A percentile compares a stretch with the other conserved stretches of the same genome.
Evolutionary conservation across 345 rosid species (phyloP).

Genomic region (Eutrema japonicum): DNA sequence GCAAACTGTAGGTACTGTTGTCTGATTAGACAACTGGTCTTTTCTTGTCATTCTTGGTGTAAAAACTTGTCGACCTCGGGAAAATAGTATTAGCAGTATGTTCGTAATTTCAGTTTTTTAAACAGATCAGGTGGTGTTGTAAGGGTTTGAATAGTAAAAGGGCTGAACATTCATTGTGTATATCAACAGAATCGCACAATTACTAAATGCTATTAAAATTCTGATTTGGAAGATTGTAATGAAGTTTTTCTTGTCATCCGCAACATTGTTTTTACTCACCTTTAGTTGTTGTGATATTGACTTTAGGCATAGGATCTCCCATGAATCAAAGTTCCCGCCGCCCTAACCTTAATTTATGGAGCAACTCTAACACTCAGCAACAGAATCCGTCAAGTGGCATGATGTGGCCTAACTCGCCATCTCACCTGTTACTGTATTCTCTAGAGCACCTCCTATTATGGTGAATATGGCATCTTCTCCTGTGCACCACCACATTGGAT

Average conservation of each 20-base stretch:
- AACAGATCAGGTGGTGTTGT: constrained; percentile 19
- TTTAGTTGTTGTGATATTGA: constrained; percentile 34
- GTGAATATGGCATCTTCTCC: constrained; percentile 62
- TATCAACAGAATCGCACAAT: constrained; percentile 9
- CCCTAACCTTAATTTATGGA: constrained; percentile 68
- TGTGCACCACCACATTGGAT: constrained; percentile 81
- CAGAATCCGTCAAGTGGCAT: constrained; percentile 62
- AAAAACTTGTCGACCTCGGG: constrained; percentile 13
- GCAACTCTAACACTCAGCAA: constrained; percentile 63
- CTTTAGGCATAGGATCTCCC: constrained; percentile 51
- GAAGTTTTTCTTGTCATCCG: background rate
- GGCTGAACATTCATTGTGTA: background rate
- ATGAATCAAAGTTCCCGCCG: constrained; percentile 71
- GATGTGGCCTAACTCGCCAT: constrained; percentile 86
- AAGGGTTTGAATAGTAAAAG: constrained; percentile 13
- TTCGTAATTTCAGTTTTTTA: background rate
- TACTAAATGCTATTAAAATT: constrained; percentile 7
- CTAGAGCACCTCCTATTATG: constrained; percentile 68
- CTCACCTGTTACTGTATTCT: constrained; percentile 71
- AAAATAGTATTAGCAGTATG: constrained; percentile 2
- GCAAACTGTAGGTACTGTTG: constrained; percentile 1
- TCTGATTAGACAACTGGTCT: constrained; percentile 2
- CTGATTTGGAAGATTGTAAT: constrained; percentile 17
- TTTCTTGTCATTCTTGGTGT: constrained; percentile 1
- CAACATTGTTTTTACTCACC: constrained; percentile 1